These are phyloP conservation scores for Hypoxylon sp. DNA, from an alignment of 2,329 filamentous ascomycete genomes.

Conservation along the genomic window DNA sequence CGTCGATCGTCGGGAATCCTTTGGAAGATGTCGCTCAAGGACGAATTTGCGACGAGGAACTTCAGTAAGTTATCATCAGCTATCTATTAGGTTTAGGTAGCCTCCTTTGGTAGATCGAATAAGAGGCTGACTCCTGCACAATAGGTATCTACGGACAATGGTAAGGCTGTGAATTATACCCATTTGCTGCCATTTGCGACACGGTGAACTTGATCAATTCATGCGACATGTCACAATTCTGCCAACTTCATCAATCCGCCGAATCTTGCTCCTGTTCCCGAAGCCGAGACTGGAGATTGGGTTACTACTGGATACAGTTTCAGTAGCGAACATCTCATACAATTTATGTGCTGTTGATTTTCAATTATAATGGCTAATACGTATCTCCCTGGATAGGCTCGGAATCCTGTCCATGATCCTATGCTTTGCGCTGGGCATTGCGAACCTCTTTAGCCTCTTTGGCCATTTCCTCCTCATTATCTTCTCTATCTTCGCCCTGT, in stretches of 20 bases:
- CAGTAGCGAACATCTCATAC: neutral
- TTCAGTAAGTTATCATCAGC: conserved; percentile 71
- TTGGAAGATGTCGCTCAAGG: conserved; percentile 79
- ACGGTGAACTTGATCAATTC: conserved; percentile 2
- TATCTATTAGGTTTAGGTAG: conserved; percentile 18
- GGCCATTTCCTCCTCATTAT: conserved; percentile 63
- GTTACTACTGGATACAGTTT: neutral
- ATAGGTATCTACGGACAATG: conserved; percentile 83
- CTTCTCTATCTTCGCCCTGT: conserved; percentile 69
- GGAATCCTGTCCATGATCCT: conserved; percentile 79
- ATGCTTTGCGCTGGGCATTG: conserved; percentile 77
- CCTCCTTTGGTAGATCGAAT: conserved; percentile 34
- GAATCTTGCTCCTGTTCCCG: neutral
- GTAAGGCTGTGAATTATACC: conserved; percentile 62
- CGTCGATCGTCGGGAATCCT: conserved; percentile 40
- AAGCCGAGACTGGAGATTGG: neutral
- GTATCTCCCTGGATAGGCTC: conserved; percentile 63
- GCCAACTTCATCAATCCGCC: conserved; percentile 2
- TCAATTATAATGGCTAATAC: conserved; percentile 43
- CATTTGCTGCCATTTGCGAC: conserved; percentile 18
- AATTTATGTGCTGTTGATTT: neutral
- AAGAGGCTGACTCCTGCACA: conserved; percentile 54
- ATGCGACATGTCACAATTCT: conserved; percentile 11
- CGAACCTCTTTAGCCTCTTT: conserved; percentile 73
- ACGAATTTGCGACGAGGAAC: conserved; percentile 80